Percentiles rank a stretch among this genome's conserved stretches.
Conservation (phyloP, 352 stramenopile species). For the Elongisporangium prolatum region DNA sequence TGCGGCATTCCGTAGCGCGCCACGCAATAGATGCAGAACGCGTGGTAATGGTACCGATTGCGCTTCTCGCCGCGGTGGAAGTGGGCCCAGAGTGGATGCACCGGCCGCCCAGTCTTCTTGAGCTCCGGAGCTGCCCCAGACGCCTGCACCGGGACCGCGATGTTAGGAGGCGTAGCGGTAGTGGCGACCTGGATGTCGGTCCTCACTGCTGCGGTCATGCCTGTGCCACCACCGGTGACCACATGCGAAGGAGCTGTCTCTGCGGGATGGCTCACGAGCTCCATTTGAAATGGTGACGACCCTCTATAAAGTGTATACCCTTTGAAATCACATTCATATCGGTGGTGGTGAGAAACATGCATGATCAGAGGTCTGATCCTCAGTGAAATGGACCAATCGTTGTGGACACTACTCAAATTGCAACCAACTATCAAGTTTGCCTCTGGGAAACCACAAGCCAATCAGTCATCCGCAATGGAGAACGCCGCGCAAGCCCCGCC, state of each 20-base stretch:
- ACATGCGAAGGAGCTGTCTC: not conserved
- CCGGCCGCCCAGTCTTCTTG: slow-evolving; percentile 70
- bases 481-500: slow-evolving; percentile 25
- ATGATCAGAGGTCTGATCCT: not conserved
- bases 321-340: not conserved
- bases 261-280: not conserved
- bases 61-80: slow-evolving; percentile 84
- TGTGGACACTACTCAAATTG: not conserved
- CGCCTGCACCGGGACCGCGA: not conserved
- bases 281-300: not conserved
- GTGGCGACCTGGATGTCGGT: not conserved
- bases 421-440: not conserved
- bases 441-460: not conserved
- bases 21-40: slow-evolving; percentile 80
- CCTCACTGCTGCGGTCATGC: not conserved
- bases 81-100: slow-evolving; percentile 74
- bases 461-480: slow-evolving; percentile 18
- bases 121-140: slow-evolving; percentile 1
- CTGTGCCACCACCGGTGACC: not conserved
- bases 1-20: slow-evolving; percentile 44
- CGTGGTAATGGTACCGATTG: slow-evolving; percentile 83
- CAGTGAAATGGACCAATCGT: not conserved
- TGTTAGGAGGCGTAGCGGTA: not conserved
- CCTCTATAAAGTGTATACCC: not conserved
- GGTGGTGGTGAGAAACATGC: not conserved